These are phyloP conservation scores for Populus alba DNA, from an alignment of 345 rosid species.

Conservation along the genomic window DNA sequence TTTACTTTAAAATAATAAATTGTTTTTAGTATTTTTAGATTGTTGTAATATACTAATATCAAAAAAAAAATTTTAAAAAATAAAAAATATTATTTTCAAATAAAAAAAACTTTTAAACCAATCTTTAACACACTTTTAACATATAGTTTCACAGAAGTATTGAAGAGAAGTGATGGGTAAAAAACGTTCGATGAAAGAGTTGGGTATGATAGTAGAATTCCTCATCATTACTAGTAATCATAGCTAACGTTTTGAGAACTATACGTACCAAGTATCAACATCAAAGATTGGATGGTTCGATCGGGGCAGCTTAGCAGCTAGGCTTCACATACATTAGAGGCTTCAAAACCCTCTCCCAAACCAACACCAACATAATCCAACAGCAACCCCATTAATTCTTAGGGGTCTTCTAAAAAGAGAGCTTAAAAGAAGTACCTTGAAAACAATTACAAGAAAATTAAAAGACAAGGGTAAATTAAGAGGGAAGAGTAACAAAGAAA, in stretches of 20 bases:
- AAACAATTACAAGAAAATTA: background rate
- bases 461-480: background rate
- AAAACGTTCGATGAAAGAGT: background rate
- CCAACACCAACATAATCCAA: background rate
- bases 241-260: background rate
- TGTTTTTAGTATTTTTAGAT: too few species aligned
- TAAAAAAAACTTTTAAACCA: too few species aligned
- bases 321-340: background rate
- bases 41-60: too few species aligned
- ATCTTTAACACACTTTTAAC: too few species aligned
- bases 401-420: background rate
- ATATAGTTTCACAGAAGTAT: too few species aligned
- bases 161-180: too few species aligned
- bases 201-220: background rate
- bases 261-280: background rate
- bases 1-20: too few species aligned
- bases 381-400: background rate
- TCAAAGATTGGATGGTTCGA: background rate
- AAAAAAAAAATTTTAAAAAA: too few species aligned
- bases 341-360: slow-evolving; percentile 8
- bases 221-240: background rate
- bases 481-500: background rate
- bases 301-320: background rate
- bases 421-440: background rate
- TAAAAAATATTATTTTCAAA: too few species aligned